Base-by-base conservation (phyloP, 169 alveolate genomes). In the Plasmodium berghei region DNA sequence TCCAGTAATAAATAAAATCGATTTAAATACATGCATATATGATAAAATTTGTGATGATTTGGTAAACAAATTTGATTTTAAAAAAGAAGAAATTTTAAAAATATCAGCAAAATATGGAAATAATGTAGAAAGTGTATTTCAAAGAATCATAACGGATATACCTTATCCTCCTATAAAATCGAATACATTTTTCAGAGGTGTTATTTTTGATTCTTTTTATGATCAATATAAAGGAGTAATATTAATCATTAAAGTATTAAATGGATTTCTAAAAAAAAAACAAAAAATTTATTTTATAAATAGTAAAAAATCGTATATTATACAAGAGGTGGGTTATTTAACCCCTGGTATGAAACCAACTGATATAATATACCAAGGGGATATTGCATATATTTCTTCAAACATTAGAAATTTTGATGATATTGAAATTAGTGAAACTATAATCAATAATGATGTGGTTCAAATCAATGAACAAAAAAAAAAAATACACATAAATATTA, bases 1-100 rank as follows among this genome's bases (percentile, higher is more conserved):
- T 34, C 99, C 99, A 0, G 97, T 97, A 16, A 95, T 98, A 14
- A 98, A 98, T 94, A 98, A 97, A 93, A 96, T 97, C 24, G 99
- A 98, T 85, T 72, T 96, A 73, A 92, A 85, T 59, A 87, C 86
- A n/a, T 89, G 96, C 49, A 93, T 89, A 34, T 88, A 52, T 87
- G 93, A 91, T 10, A 64, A 90, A 34, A 91, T 94, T 34, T 92
- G 91, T 42, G 75, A 59, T 10, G 92, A 92, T 58, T 90, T 93
- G 22, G 72, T 80, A 56, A 61, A 87, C 55, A 86, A 77, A 14
- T 94, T 93, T 80, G 69, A 88, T 67, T 91, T 89, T 73, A 87
- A 59, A 59, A 95, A 93, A 26, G 95, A 96, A 9, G 98, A 95
- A 63, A 95, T 97, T 28, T 73, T 94, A 24, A 93, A 83, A 73